Evolutionary conservation across 768 basidiomycete genomes (phyloP), one percentile per base, ranked within the genome.

Genomic region (Mycena indigotica): DNA sequence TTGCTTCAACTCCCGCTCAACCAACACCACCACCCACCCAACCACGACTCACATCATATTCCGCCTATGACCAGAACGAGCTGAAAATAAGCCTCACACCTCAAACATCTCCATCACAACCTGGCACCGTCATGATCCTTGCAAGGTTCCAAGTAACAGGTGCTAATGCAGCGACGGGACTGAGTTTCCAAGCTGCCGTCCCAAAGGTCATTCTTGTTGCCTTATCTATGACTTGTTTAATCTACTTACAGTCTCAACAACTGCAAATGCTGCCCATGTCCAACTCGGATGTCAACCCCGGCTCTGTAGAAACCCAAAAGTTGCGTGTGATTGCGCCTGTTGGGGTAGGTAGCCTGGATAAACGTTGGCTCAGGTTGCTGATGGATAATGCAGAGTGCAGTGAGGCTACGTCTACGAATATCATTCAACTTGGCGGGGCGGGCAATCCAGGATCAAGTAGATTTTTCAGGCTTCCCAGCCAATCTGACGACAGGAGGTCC

Each of bases 241-340:
- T 35, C 26, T 32, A 28, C 55, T 45, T 55, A 2, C 67, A 98
- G 93, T 91, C 95, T 0, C 95, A 97, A 74, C 95, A 97, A 70
- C 72, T 99, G 55, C 95, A 98, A 71, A 99, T 99, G 96, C 80
- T 94, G 56, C 93, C 96, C 5, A 98, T 98, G 90, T 94, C 94
- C 4, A 94, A 88, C 71, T 79, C 88, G 12, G 88, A 84, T 52
- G 80, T 99, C 40, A 75, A 73, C 29, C 87, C 92, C 0, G 93
- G 94, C 1, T 75, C 85, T 8, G 82, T 84, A 16, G 96, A 98
- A 72, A 96, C 95, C 10, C 97, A 98, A 69, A 93, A 96, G 69
- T 89, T 99, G 91, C 84, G 94, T 10, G 86, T 99, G 35, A 79
- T 91, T 26, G 93, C 94, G 12, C 94, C 93, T 3, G 80, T 81